These are phyloP conservation scores for Venturia nashicola DNA, from an alignment of 2,329 filamentous ascomycete species.

Conservation along the genomic window DNA sequence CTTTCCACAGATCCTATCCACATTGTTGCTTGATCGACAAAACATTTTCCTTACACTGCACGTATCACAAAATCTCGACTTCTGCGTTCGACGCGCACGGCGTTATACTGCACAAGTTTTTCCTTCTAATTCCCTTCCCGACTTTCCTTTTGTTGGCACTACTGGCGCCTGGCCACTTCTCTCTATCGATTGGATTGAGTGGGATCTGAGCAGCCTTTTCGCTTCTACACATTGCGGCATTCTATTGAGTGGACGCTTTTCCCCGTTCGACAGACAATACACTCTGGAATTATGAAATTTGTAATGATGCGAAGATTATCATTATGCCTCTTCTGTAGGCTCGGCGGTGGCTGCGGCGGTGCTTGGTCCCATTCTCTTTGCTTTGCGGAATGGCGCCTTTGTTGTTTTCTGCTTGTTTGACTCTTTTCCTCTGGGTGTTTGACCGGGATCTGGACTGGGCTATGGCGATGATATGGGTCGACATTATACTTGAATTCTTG, in stretches of 20 bases:
- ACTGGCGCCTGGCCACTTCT: not conserved
- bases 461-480: not conserved
- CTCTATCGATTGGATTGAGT: not conserved
- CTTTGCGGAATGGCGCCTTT: not conserved
- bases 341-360: not conserved
- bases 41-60: not conserved
- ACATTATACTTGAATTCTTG: not conserved
- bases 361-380: not conserved
- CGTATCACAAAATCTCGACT: not conserved
- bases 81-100: not conserved
- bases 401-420: not conserved
- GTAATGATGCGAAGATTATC: slow-evolving; percentile 6
- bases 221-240: not conserved
- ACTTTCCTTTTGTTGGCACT: not conserved
- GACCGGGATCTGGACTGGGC: not conserved
- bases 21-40: not conserved
- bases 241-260: not conserved
- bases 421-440: not conserved
- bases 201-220: not conserved
- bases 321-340: not conserved
- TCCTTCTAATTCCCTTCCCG: not conserved
- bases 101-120: not conserved
- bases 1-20: not conserved
- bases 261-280: not conserved
- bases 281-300: slow-evolving; percentile 2